Evolutionary conservation across 305 asterid species (phyloP), one percentile per base, ranked within the genome.

Genomic region (Rubia occidens): DNA sequence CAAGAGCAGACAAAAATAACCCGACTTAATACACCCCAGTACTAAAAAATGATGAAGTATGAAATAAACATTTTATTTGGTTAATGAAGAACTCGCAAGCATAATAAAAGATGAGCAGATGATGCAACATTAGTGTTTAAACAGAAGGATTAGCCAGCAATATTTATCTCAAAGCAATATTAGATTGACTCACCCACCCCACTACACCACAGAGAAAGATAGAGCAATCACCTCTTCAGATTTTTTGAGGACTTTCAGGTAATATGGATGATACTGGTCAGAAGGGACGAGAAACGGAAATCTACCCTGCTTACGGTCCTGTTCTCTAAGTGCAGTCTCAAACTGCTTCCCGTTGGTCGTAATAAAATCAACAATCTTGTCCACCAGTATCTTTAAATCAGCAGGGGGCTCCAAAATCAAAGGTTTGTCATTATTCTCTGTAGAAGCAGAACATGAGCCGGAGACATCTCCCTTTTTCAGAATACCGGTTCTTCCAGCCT

Each of bases 231-330:
- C 98, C 97, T 87, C 88, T 77, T 80, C 88, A 71, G 85, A 83
- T 54, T 74, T 77, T 69, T 84, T 87, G 68, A 90, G 95, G 69
- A 82, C 83, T 72, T 85, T 82, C 32, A 81, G 71, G 78, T 88
- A 90, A 83, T 88, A 93, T 17, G 95, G 78, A 80, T 93, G 88
- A 84, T 88, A 88, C 78, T 78, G 90, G 78, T 88, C 79, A 66
- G 95, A 82, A 44, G 90, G 89, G 18, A 85, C 83, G 74, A 93
- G 98, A 81, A 93, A 93, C 14, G 96, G 82, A 78, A 93, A 93
- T 76, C 88, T 81, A 72, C 83, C 88, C 14, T 81, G 89, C 76
- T 84, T 79, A 51, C 76, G 68, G 70, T 90, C 96, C 76, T 90
- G 96, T 74, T 93, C 97, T 63, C 87, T 76, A 65, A 93, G 84